Percentiles rank a stretch among this genome's conserved stretches.
Evolutionary conservation across 495 filamentous ascomycete species (phyloP).

Genomic region (Podospora australis): DNA sequence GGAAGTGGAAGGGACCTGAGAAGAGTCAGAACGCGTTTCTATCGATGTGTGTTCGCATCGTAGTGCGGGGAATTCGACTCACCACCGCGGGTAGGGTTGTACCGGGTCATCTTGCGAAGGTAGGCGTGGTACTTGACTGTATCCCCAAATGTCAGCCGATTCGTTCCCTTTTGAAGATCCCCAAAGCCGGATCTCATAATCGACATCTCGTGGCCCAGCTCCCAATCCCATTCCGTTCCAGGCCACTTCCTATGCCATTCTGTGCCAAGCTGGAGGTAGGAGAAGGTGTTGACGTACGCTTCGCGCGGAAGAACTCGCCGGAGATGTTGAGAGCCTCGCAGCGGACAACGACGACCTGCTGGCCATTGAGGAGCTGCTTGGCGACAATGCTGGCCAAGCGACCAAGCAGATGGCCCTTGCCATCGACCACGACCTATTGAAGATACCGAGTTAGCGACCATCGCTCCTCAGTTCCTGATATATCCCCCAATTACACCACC

Average conservation of each 20-base stretch:
- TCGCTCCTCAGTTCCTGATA: constrained; percentile 1
- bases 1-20: constrained; percentile 97
- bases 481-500: background rate
- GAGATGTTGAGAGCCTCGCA: constrained; percentile 99
- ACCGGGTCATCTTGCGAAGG: constrained; percentile 98
- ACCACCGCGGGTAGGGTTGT: constrained; percentile 97
- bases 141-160: constrained; percentile 30
- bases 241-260: background rate
- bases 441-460: constrained; percentile 18
- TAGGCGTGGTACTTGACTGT: constrained; percentile 99
- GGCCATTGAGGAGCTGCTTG: constrained; percentile 98
- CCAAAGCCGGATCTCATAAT: too few relatives aligned
- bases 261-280: background rate
- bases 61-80: constrained; percentile 32
- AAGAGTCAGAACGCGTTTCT: constrained; percentile 33
- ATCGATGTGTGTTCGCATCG: too few relatives aligned
- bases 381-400: constrained; percentile 97
- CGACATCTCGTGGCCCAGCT: background rate
- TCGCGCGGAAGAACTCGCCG: constrained; percentile 99
- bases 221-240: background rate
- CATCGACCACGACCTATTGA: constrained; percentile 89
- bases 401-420: constrained; percentile 99
- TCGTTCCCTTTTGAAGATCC: constrained; percentile 11
- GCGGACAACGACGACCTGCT: constrained; percentile 98
- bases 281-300: constrained; percentile 68